Evolutionary conservation across 23 red algal species (phyloP).

Genomic region (Cyanidiococcus yangmingshanensis): DNA sequence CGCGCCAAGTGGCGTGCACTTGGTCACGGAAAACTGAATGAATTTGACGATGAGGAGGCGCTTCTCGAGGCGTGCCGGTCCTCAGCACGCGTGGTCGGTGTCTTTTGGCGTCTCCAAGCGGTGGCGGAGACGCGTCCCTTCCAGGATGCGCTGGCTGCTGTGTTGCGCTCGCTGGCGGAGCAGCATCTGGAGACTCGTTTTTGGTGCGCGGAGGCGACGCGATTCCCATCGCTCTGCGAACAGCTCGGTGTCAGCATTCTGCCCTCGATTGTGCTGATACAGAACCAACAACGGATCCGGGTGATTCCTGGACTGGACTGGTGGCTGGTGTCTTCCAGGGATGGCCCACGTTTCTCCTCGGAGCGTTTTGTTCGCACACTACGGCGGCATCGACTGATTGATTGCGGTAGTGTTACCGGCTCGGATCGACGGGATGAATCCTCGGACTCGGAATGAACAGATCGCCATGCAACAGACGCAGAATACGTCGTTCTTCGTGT

Average conservation of each 20-base stretch:
- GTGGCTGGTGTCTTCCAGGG: not conserved
- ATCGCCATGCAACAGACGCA: too few species aligned
- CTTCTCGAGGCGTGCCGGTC: conserved; percentile 39
- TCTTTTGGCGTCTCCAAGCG: conserved; percentile 24
- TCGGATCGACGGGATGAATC: not conserved
- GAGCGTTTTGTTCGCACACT: not conserved
- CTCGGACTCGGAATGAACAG: not conserved
- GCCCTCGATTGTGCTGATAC: conserved; percentile 55
- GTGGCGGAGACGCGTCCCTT: conserved; percentile 31
- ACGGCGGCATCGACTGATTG: not conserved
- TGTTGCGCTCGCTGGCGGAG: conserved; percentile 35
- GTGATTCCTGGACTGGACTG: conserved; percentile 61
- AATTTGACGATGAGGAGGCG: conserved; percentile 32
- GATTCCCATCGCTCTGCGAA: conserved; percentile 59
- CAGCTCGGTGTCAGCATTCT: conserved; percentile 52
- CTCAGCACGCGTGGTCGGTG: conserved; percentile 43
- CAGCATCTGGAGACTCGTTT: conserved; percentile 73
- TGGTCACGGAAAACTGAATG: not conserved
- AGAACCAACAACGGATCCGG: conserved; percentile 44
- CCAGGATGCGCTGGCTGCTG: conserved; percentile 39
- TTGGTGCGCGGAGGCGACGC: conserved; percentile 43
- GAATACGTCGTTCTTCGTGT: too few species aligned
- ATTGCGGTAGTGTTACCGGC: not conserved
- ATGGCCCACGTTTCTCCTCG: not conserved
- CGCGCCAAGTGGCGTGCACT: not conserved